A percentile compares a stretch with the other conserved stretches of the same genome.
These are phyloP conservation scores for Candida sakaeoensis DNA, from an alignment of 805 yeast genomes.

Conservation along the genomic window DNA sequence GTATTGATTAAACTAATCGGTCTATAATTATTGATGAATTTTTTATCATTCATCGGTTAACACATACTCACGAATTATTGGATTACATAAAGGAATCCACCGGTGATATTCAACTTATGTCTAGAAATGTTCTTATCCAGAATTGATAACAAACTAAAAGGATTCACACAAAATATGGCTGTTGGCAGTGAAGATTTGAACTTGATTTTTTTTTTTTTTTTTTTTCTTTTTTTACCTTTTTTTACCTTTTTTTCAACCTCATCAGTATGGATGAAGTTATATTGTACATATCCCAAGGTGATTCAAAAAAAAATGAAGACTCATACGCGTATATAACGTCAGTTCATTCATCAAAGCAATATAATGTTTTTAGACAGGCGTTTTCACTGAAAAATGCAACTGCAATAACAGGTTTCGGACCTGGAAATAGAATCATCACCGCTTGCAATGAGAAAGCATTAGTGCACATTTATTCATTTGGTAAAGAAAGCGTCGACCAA, in stretches of 20 bases:
- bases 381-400: conserved; percentile 46
- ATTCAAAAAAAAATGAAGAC: conserved; percentile 37
- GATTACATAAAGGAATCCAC: no score
- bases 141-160: no score
- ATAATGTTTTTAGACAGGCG: conserved; percentile 51
- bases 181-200: no score
- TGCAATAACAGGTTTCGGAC: conserved; percentile 42
- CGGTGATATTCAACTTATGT: no score
- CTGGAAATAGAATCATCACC: conserved; percentile 53
- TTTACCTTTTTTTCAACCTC: conserved; percentile 6
- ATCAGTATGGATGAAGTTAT: conserved; percentile 47
- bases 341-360: conserved; percentile 45
- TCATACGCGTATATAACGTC: conserved; percentile 41
- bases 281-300: conserved; percentile 44
- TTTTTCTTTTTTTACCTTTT: conserved; percentile 1
- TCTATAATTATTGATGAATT: no score
- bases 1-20: not conserved
- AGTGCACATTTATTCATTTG: conserved; percentile 66
- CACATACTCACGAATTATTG: not conserved
- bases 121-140: no score
- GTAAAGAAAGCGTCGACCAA: conserved; percentile 73
- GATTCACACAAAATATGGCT: no score
- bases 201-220: conserved; percentile 4
- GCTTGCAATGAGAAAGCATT: conserved; percentile 72
- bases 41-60: no score